phyloP scores from a whole-genome alignment of 2,329 filamentous ascomycete genomes.

The Domatiomyces catenatus region DNA sequence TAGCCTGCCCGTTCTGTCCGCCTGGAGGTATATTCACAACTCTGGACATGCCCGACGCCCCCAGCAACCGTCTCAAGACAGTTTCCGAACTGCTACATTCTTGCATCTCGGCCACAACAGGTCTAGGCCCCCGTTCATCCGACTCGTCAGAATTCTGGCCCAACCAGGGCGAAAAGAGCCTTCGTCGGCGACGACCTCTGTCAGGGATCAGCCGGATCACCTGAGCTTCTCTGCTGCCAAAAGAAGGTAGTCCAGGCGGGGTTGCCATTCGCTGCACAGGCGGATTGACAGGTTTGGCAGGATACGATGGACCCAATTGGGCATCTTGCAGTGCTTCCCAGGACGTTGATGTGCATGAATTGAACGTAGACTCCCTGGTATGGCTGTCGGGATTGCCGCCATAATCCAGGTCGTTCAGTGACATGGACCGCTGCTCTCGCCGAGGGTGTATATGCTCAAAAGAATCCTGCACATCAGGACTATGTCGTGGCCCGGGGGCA shows the following conservation, averaged over 20 bases:
- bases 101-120: neutral
- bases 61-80: conserved; percentile 19
- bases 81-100: conserved; percentile 3
- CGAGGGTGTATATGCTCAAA: conserved; percentile 3
- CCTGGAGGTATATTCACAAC: conserved; percentile 10
- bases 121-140: neutral
- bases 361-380: neutral
- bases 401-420: conserved; percentile 18
- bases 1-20: neutral
- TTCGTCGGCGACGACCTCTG: neutral
- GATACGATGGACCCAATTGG: conserved; percentile 19
- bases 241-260: conserved; percentile 30
- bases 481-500: conserved; percentile 2
- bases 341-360: neutral
- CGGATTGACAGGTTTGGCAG: conserved; percentile 22
- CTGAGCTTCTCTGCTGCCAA: conserved; percentile 26
- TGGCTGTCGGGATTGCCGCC: conserved; percentile 2
- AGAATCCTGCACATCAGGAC: conserved; percentile 1
- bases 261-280: conserved; percentile 27
- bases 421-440: conserved; percentile 11
- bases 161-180: neutral
- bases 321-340: conserved; percentile 10
- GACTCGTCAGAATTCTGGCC: neutral
- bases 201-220: conserved; percentile 12
- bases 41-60: conserved; percentile 23